Percentiles rank a stretch among this genome's conserved stretches.
phyloP scores from a whole-genome alignment of 2,329 filamentous ascomycete genomes.

The Fusarium sp. region DNA sequence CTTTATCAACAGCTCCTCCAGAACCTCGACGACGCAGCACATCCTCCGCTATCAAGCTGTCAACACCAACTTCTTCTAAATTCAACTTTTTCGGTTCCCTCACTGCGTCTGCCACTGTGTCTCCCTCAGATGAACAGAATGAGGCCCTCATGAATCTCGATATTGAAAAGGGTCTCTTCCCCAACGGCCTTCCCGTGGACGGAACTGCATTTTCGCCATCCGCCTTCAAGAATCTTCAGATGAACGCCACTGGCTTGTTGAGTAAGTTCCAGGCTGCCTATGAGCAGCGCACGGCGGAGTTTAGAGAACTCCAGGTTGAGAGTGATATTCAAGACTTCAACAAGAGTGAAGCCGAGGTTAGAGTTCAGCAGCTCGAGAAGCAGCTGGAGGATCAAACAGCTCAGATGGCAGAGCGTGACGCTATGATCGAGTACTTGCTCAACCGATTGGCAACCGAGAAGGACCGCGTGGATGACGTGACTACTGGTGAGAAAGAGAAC shows the following conservation, averaged over 20 bases:
- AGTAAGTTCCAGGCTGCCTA: constrained; percentile 69
- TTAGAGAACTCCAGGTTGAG: constrained; percentile 64
- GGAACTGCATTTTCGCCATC: constrained; percentile 67
- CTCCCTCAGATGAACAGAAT: constrained; percentile 48
- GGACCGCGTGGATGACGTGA: constrained; percentile 54
- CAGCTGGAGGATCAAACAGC: constrained; percentile 70
- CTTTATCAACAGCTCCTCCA: constrained; percentile 26
- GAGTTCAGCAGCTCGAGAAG: constrained; percentile 64
- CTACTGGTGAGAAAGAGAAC: constrained; percentile 44
- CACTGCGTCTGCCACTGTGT: constrained; percentile 55
- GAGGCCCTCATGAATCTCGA: constrained; percentile 68
- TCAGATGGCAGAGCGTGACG: constrained; percentile 65
- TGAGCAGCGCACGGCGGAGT: constrained; percentile 61
- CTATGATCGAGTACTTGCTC: constrained; percentile 60
- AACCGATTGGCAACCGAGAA: constrained; percentile 65
- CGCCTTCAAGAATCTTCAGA: constrained; percentile 70
- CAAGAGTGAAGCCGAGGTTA: constrained; percentile 64
- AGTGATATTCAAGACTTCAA: constrained; percentile 66
- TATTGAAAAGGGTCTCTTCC: constrained; percentile 65
- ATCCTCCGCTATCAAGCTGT: constrained; percentile 50
- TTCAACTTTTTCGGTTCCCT: constrained; percentile 60
- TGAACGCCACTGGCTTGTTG: constrained; percentile 66
- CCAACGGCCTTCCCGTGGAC: constrained; percentile 54
- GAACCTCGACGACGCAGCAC: constrained; percentile 30
- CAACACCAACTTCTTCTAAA: constrained; percentile 50